Conservation (phyloP, 345 rosid genomes). For the Eucalyptus viminalis region DNA sequence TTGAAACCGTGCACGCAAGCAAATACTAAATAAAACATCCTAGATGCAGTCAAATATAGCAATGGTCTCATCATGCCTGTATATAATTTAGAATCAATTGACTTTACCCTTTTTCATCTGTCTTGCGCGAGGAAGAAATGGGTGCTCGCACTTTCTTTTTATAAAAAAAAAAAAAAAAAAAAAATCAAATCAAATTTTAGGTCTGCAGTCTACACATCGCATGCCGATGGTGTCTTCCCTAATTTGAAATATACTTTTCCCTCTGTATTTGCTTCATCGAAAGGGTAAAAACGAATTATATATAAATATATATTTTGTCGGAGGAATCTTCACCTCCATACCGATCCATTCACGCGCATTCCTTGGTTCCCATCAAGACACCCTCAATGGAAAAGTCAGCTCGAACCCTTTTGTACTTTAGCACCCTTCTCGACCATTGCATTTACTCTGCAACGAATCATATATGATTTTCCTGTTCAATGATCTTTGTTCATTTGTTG, state of each 20-base stretch:
- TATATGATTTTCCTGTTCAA: neutral
- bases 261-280: neutral
- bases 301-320: neutral
- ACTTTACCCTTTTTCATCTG: neutral
- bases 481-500: neutral
- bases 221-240: neutral
- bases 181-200: too few relatives aligned
- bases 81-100: too few relatives aligned
- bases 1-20: neutral
- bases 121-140: neutral
- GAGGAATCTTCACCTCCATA: neutral
- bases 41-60: too few relatives aligned
- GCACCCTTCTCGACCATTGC: neutral
- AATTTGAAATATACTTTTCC: neutral
- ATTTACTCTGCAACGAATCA: neutral
- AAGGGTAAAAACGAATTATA: neutral
- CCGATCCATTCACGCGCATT: neutral
- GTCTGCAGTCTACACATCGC: neutral
- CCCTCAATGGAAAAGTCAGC: neutral
- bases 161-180: fast-evolving
- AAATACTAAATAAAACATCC: too few relatives aligned
- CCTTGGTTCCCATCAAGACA: neutral
- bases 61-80: too few relatives aligned
- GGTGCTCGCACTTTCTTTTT: neutral
- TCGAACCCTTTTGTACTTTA: neutral